Conservation (phyloP, 345 rosid species). For the Hibiscus trionum region DNA sequence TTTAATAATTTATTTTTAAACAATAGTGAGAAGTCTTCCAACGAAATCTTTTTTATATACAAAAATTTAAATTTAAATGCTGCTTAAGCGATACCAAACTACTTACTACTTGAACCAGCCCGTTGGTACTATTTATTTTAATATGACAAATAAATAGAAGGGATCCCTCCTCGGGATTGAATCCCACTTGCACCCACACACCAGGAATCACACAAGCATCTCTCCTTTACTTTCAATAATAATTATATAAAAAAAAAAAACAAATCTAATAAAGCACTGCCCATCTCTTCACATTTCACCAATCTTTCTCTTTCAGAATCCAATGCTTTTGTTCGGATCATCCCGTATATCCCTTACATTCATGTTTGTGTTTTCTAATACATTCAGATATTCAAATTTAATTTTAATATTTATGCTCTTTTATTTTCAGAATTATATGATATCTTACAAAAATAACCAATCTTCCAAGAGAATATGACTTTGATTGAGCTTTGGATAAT, state of each 20-base stretch:
- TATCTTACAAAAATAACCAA: background rate
- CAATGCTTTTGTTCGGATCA: constrained; percentile 21
- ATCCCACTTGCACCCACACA: constrained; percentile 34
- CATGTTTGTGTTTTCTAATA: background rate
- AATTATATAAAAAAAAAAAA: background rate
- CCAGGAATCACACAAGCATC: constrained; percentile 28
- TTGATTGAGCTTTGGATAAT: background rate
- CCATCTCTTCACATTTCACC: background rate
- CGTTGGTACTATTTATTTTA: background rate
- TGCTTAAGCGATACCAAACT: no score
- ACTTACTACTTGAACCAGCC: no score
- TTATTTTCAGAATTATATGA: no score
- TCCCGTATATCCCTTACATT: background rate
- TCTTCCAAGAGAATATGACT: background rate
- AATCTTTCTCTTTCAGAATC: constrained; percentile 5
- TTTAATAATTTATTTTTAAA: no score
- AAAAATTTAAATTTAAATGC: no score
- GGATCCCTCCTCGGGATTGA: constrained; percentile 39
- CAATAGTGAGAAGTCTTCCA: no score
- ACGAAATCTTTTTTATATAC: no score
- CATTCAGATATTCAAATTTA: no score
- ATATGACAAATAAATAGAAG: background rate
- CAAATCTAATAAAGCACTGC: background rate
- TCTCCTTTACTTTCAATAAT: background rate
- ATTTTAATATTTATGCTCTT: no score